A percentile compares a stretch with the other conserved stretches of the same genome.
phyloP scores from a whole-genome alignment of 805 yeast genomes.

The Martiniozyma abietophila region DNA sequence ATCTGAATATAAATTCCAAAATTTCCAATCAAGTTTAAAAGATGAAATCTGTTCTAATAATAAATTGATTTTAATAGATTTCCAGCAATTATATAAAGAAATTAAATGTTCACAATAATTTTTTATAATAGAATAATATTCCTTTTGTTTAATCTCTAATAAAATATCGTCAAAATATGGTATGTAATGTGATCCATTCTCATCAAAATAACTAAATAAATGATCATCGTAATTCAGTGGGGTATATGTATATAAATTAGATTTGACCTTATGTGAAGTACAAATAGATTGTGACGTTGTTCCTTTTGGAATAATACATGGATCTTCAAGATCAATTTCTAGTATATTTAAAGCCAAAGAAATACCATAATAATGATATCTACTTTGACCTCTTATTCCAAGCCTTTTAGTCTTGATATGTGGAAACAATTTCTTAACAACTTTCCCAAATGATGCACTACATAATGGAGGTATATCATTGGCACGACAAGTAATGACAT shows the following conservation, averaged over 20 bases:
- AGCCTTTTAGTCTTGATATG: conserved; percentile 63
- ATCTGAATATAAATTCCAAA: conserved; percentile 1
- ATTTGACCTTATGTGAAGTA: too few species aligned
- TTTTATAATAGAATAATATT: conserved; percentile 1
- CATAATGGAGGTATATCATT: conserved; percentile 48
- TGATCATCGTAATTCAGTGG: too few species aligned
- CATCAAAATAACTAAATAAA: too few species aligned
- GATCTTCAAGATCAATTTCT: not conserved
- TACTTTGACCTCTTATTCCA: conserved; percentile 75
- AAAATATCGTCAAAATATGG: too few species aligned
- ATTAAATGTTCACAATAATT: conserved; percentile 41
- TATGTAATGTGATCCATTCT: too few species aligned
- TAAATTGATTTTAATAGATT: conserved; percentile 58
- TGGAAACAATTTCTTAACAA: conserved; percentile 59
- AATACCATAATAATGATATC: conserved; percentile 81
- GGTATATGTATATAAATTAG: too few species aligned
- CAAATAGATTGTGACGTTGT: too few species aligned
- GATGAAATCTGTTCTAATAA: conserved; percentile 43
- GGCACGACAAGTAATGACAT: conserved; percentile 48
- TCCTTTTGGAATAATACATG: not conserved
- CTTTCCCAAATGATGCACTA: conserved; percentile 73
- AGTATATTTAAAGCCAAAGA: too few species aligned
- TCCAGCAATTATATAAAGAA: conserved; percentile 51
- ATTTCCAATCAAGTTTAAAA: conserved; percentile 37
- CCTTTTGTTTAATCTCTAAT: too few species aligned